phyloP scores from a whole-genome alignment of 176 grass and related monocot species.

The Cenchrus purpureus region DNA sequence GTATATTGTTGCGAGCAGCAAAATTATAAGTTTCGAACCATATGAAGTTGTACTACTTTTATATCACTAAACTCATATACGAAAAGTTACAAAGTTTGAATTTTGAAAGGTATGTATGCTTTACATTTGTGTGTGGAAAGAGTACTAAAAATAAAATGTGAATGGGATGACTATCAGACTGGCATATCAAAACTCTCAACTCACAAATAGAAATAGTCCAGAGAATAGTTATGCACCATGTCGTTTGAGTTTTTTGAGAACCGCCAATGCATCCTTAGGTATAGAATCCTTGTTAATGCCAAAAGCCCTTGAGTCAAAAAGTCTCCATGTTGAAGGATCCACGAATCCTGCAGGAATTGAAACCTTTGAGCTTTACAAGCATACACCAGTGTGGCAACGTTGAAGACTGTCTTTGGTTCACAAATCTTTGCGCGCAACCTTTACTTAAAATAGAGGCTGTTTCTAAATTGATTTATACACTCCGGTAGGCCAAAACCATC shows the following conservation, averaged over 20 bases:
- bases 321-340: slow-evolving; percentile 70
- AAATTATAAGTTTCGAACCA: not conserved
- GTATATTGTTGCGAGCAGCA: not conserved
- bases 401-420: not conserved
- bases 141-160: slow-evolving; percentile 29
- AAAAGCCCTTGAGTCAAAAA: slow-evolving; percentile 60
- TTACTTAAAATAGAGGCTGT: slow-evolving; percentile 8
- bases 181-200: slow-evolving; percentile 23
- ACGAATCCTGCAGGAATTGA: slow-evolving; percentile 50
- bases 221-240: slow-evolving; percentile 48
- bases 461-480: not conserved
- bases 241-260: slow-evolving; percentile 56
- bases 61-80: not conserved
- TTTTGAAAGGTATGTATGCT: not conserved
- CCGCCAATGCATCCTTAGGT: slow-evolving; percentile 47
- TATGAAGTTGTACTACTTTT: not conserved
- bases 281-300: slow-evolving; percentile 55
- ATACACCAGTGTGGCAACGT: not conserved
- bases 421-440: not conserved
- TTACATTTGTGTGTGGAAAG: not conserved
- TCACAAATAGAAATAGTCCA: slow-evolving; percentile 18
- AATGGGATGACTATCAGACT: slow-evolving; percentile 10
- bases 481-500: not conserved
- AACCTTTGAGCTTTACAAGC: slow-evolving; percentile 9
- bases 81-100: not conserved